Evolutionary conservation across 1,284 basidiomycete genomes (phyloP), one percentile per base, ranked within the genome.

Genomic region (Polyporus tsugae): DNA sequence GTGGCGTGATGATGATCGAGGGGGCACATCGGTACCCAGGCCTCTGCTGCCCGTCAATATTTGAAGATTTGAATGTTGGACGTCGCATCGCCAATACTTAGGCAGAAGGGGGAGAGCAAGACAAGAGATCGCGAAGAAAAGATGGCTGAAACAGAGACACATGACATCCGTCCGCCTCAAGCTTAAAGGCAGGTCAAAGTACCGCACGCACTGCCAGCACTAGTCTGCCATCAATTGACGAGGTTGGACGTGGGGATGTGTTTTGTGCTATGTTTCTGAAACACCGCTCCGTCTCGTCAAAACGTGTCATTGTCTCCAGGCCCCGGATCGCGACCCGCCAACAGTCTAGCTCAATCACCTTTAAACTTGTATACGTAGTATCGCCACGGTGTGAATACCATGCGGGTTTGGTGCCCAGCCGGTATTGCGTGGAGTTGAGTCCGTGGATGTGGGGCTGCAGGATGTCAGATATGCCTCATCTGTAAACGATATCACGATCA

Each of bases 301-400:
- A 22, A 22, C 39, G n/a, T 59, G 57, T 59, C 38, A 59, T 59
- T 38, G 57, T 59, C 38, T 36, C 57, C 35, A 59, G 38, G 38
- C 10, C 22, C 36, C 11, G 57, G 17, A 38, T 11, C 13, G 25
- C 4, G 7, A 25, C 46, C 9, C 22, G 46, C 22, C 52, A 33
- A 29, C 2, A 7, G 6, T 25, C n/a, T 19, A 29, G 29, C 29
- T 29, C 46, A 25, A 49, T 49, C 46, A 49, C 46, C 13, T 33
- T 11, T 9, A 22, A 33, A 53, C 13, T 25, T 52, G 11, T n/a
- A n/a, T n/a, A n/a, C n/a, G n/a, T 4, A 13, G 46, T 52, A 52
- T 52, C 46, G 46, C 46, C 46, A 25, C 22, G 3, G 46, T 52
- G 13, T 52, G 22, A 25, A 25, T 11, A 15, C 33, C 52, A 55